Evolutionary conservation across 768 basidiomycete genomes (phyloP), one percentile per base, ranked within the genome.

Genomic region (Phaeotremella skinneri): DNA sequence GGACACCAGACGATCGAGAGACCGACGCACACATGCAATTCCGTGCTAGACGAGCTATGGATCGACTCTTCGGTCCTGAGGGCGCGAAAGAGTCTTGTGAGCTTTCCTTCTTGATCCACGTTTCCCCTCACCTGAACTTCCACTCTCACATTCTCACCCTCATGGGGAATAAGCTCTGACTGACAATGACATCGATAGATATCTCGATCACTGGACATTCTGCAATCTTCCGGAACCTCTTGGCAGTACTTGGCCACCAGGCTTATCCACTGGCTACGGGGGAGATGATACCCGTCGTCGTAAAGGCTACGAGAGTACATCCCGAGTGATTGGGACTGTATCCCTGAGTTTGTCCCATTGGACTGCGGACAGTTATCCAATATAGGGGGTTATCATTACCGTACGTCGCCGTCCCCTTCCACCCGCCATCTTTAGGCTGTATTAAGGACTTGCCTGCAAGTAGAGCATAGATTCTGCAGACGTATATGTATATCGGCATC

Each of bases 241-340:
- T 73, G 26, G 72, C 69, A 14, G 69, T 75, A 4, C 58, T 76
- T 3, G 57, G 66, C 21, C 75, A 76, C 53, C 63, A 58, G 25
- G 59, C 67, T 2, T 70, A 74, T 58, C 68, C 72, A 2, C 59
- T 76, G 4, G 63, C 63, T 2, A 76, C 75, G 32, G 73, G 70
- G 4, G 75, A 75, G 56, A 72, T 76, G 73, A 76, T 76, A 37
- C 75, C 75, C 2, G 63, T 76, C 17, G 65, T 76, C 14, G 68
- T 76, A 50, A 72, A 68, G 51, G 72, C 72, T 29, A 76, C 74
- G 3, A 47, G 45, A 13, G 21, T 64, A n/a, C 45, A n/a, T n/a
- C n/a, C n/a, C n/a, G n/a, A n/a, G n/a, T n/a, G n/a, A n/a, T n/a
- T n/a, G n/a, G n/a, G n/a, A n/a, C n/a, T n/a, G n/a, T n/a, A n/a